Base-by-base conservation (phyloP, 805 yeast species). In the Lipomyces yamanashiensis region DNA sequence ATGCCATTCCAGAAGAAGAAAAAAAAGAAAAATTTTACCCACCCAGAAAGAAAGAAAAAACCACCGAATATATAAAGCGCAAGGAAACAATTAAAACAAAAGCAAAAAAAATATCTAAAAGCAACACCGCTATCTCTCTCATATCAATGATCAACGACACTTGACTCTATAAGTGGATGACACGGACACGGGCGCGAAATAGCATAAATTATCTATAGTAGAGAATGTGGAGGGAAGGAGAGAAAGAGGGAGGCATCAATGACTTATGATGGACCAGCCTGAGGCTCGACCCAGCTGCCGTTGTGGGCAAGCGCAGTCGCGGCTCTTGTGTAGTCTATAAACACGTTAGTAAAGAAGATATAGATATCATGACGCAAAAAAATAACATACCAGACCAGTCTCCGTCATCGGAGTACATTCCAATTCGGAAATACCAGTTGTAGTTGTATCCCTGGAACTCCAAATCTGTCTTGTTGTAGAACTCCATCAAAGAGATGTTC, bases 401-500 rank as follows among this genome's bases (percentile, higher is more conserved):
- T 8, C 64, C 68, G 0, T 66, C 69, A 7, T 65, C 68, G 37
- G 60, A 48, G 61, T 66, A 66, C 69, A 66, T 66, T 54, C 68
- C 69, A 17, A 66, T 41, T 33, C 69, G 28, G 54, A 66, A 66
- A 45, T 64, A 66, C 69, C 69, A 66, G 58, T 66, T 56, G 28
- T 66, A 59, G 37, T 57, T 54, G 43, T 66, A 66, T 36, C 69
- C 57, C 51, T 66, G 67, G 36, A 52, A 59, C 48, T 62, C 62
- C 21, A 66, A 65, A 49, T 57, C 49, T 13, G 63, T 58, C 37
- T 39, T 36, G 53, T 59, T 56, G 47, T 55, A 62, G 28, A 66
- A 63, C 53, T 71, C 67, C 6, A 74, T 74, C 12, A 85, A 57
- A 62, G 83, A 79, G 23, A 89, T 74, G 0, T 81, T 73, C 2